These are phyloP conservation scores for Acacia concinna DNA, from an alignment of 331 rosid species.

Conservation along the genomic window DNA sequence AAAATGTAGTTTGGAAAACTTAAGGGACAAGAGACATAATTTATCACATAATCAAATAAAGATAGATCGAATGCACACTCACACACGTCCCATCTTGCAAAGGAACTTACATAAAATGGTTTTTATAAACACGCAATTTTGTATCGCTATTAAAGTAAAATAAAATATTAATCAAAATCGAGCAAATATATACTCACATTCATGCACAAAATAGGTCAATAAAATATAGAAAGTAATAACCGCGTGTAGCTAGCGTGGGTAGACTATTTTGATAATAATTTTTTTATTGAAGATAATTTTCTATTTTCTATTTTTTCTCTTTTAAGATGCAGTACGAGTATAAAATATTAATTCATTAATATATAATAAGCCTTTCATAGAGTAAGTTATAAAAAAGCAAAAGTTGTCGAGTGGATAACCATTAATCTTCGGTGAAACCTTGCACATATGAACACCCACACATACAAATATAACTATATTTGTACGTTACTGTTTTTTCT, in stretches of 20 bases:
- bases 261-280: neutral
- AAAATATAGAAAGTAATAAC: neutral
- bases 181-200: neutral
- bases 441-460: neutral
- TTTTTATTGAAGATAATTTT: neutral
- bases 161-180: neutral
- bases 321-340: neutral
- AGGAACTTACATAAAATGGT: neutral
- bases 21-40: neutral
- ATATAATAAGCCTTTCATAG: neutral
- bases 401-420: neutral
- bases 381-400: neutral
- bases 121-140: neutral
- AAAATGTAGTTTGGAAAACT: conserved; percentile 5
- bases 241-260: neutral
- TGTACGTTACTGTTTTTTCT: neutral
- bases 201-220: neutral
- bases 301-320: neutral
- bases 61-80: neutral
- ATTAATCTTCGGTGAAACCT: neutral
- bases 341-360: neutral
- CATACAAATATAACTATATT: too few species aligned
- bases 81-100: neutral
- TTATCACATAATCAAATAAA: conserved; percentile 5
- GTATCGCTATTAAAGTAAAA: neutral